Evolutionary conservation across 75 land plant species (phyloP), one percentile per base, ranked within the genome.

Genomic region (Selaginella tamariscina): DNA sequence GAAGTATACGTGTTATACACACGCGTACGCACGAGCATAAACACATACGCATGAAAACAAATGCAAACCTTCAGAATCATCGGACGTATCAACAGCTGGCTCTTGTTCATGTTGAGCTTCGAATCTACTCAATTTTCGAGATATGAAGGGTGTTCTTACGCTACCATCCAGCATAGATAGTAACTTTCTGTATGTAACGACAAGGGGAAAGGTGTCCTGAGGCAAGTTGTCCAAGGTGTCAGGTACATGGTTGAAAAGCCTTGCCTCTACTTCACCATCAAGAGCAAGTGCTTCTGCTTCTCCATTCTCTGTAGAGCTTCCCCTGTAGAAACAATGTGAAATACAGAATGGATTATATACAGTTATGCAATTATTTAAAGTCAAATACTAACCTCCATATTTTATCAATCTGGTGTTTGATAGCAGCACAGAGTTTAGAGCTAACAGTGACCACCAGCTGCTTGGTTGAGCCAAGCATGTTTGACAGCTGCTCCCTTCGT

Each of bases 381-480:
- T n/a, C 32, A 27, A 39, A 29, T 23, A 9, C n/a, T 31, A 32
- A 87, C 91, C 88, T 85, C 56, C 66, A 66, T 32, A 82, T 54
- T 9, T 69, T 66, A 33, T 56, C 31, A 30, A 85, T 65, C 29
- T 82, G 83, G 39, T 75, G 69, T 62, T 73, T 84, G 13, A 87
- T 71, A 22, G 88, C 88, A 23, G 76, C 56, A 67, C 88, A 85
- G 0, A 85, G 75, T 71, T 75, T 77, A 32, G 83, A 79, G 68
- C 88, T 87, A 22, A 87, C 83, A 21, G 91, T 87, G 15, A 86
- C 68, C 65, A 86, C 77, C 27, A 81, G 66, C 65, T 86, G 88
- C 0, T 72, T 65, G 55, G 83, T 27, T 21, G 55, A 26, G 23
- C 64, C 29, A 9, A 2, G 60, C 27, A 54, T n/a, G n/a, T n/a